Evolutionary conservation across 176 grass and related monocot genomes (phyloP).

Genomic region (Oryza punctata): DNA sequence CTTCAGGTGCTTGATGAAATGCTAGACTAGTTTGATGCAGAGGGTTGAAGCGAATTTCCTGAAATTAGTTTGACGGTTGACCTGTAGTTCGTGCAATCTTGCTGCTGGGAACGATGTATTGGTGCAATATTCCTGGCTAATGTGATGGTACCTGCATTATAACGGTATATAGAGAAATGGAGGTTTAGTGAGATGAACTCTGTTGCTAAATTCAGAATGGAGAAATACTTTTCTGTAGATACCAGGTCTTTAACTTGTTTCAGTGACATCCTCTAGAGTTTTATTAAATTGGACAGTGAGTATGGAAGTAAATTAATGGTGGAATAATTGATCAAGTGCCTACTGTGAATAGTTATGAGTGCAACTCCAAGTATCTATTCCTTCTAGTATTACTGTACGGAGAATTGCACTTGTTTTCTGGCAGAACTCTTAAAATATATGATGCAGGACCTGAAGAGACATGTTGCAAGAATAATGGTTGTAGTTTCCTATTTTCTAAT

Average conservation of each 20-base stretch:
- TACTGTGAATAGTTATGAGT: not conserved
- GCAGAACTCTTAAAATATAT: conserved; percentile 1
- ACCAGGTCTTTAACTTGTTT: not conserved
- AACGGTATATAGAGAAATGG: not conserved
- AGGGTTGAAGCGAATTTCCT: not conserved
- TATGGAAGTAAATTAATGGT: not conserved
- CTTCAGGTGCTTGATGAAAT: conserved; percentile 1
- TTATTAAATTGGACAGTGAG: not conserved
- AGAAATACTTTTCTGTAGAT: not conserved
- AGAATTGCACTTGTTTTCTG: not conserved
- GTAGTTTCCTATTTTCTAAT: not conserved
- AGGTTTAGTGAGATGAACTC: not conserved
- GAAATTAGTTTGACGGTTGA: not conserved
- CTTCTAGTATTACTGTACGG: not conserved
- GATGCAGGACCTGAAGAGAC: not conserved
- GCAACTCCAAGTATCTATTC: not conserved
- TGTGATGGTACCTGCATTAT: not conserved
- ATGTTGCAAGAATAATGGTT: not conserved
- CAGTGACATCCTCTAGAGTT: not conserved
- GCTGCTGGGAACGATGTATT: not conserved
- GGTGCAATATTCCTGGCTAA: not conserved
- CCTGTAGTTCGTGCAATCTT: not conserved
- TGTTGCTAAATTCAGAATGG: conserved; percentile 3
- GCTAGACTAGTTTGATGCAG: not conserved
- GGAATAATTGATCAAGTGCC: not conserved